These are phyloP conservation scores for Jacaranda mimosifolia DNA, from an alignment of 257 asterid genomes.

Conservation along the genomic window DNA sequence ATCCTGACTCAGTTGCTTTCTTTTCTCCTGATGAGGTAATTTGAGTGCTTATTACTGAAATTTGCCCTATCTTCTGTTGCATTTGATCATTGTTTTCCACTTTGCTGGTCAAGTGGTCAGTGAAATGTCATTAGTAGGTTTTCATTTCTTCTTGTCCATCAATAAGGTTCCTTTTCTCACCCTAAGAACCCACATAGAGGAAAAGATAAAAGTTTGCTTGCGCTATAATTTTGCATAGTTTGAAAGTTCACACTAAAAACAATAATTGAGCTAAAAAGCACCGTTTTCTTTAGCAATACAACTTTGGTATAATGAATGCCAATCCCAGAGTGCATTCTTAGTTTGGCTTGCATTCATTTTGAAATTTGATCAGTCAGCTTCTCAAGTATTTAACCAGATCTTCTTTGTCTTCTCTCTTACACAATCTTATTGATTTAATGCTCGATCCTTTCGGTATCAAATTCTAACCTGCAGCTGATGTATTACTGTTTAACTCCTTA, in stretches of 20 bases:
- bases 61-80: constrained; percentile 11
- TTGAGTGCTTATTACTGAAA: constrained; percentile 26
- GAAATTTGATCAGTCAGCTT: background rate
- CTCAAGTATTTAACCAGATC: background rate
- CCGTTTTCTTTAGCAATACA: constrained; percentile 17
- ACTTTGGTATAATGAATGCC: constrained; percentile 25
- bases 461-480: constrained; percentile 44
- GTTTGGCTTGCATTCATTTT: constrained; percentile 6
- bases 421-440: background rate
- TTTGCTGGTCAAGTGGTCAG: constrained; percentile 6
- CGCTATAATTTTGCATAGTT: constrained; percentile 10
- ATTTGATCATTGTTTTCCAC: constrained; percentile 23
- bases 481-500: constrained; percentile 27
- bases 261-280: background rate
- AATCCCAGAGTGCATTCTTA: constrained; percentile 29
- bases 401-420: background rate
- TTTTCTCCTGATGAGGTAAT: constrained; percentile 95
- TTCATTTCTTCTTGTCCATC: constrained; percentile 4
- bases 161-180: background rate
- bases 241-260: background rate
- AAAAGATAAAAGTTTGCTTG: constrained; percentile 15
- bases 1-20: constrained; percentile 89
- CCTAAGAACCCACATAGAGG: background rate
- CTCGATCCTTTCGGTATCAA: constrained; percentile 11
- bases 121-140: constrained; percentile 17